Evolutionary conservation across 768 basidiomycete species (phyloP).

Genomic region (Amanita pseudoporphyria): DNA sequence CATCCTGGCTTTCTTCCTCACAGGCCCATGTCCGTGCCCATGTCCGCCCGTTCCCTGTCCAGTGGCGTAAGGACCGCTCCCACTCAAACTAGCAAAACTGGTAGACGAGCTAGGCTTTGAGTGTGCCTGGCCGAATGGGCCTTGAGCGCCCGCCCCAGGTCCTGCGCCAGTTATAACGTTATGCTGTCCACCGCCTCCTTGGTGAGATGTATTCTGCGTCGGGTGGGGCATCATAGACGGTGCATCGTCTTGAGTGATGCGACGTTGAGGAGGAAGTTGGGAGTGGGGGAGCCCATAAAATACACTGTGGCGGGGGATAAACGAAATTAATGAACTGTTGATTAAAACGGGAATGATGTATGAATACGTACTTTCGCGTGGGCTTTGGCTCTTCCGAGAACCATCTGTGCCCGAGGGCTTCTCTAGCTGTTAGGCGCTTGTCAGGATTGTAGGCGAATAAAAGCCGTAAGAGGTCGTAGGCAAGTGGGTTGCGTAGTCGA

Average conservation of each 20-base stretch:
- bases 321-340: slow-evolving; percentile 5
- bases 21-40: slow-evolving; percentile 26
- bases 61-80: slow-evolving; percentile 31
- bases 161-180: slow-evolving; percentile 25
- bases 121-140: slow-evolving; percentile 42
- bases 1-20: slow-evolving; percentile 54
- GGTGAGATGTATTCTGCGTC: slow-evolving; percentile 32
- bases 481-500: slow-evolving; percentile 49
- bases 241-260: slow-evolving; percentile 90
- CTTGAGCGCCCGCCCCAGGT: slow-evolving; percentile 30
- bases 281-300: slow-evolving; percentile 56
- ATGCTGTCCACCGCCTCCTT: slow-evolving; percentile 21
- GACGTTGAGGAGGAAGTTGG: slow-evolving; percentile 75
- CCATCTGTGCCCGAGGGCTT: slow-evolving; percentile 82
- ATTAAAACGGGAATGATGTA: background rate
- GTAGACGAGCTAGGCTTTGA: slow-evolving; percentile 51
- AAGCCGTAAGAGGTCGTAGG: slow-evolving; percentile 76
- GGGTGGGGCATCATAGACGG: slow-evolving; percentile 75
- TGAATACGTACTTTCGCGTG: slow-evolving; percentile 62
- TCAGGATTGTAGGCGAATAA: slow-evolving; percentile 91
- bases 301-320: slow-evolving; percentile 38
- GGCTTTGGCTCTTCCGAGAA: slow-evolving; percentile 87
- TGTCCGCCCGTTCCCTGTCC: slow-evolving; percentile 25
- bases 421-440: slow-evolving; percentile 70
- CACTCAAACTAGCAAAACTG: slow-evolving; percentile 57